phyloP scores from a whole-genome alignment of 2,329 filamentous ascomycete genomes.

The Coniella lustricola region DNA sequence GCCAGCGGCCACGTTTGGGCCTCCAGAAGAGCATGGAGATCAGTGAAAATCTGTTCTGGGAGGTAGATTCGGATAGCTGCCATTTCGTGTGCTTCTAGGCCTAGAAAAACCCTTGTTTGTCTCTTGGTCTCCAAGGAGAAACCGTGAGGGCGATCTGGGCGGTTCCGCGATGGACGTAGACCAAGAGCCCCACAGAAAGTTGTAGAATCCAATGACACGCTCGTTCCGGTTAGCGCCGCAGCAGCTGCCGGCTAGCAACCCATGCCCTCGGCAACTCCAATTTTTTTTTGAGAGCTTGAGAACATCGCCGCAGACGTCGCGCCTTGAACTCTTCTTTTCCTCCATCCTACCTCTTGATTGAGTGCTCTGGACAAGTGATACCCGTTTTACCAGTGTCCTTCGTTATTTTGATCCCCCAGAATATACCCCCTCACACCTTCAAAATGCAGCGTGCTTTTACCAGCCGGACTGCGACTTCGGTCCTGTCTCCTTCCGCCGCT shows the following conservation, averaged over 20 bases:
- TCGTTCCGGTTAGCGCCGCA: conserved; percentile 3
- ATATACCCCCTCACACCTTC: conserved; percentile 28
- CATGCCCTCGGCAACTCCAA: conserved; percentile 16
- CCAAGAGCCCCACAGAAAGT: conserved; percentile 8
- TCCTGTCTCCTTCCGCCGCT: conserved; percentile 62
- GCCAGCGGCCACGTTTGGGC: too few species aligned
- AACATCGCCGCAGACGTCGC: conserved; percentile 1
- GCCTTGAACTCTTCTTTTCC: background rate
- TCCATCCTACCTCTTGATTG: conserved; percentile 6
- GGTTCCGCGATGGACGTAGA: background rate
- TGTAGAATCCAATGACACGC: conserved; percentile 3
- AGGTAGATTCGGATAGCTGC: too few species aligned
- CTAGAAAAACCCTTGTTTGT: too few species aligned
- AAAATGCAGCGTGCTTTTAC: conserved; percentile 95
- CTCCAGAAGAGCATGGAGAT: too few species aligned
- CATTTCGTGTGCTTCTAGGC: too few species aligned
- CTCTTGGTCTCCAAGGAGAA: too few species aligned
- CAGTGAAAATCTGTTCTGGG: too few species aligned
- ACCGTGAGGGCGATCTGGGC: too few species aligned
- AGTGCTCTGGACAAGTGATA: conserved; percentile 16
- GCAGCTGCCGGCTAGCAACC: conserved; percentile 14
- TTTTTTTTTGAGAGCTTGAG: conserved; percentile 12
- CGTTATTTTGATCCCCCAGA: conserved; percentile 19
- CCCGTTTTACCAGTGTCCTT: conserved; percentile 21
- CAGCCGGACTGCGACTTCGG: conserved; percentile 70